Evolutionary conservation across 345 rosid species (phyloP).

Genomic region (Syzygium jambos): DNA sequence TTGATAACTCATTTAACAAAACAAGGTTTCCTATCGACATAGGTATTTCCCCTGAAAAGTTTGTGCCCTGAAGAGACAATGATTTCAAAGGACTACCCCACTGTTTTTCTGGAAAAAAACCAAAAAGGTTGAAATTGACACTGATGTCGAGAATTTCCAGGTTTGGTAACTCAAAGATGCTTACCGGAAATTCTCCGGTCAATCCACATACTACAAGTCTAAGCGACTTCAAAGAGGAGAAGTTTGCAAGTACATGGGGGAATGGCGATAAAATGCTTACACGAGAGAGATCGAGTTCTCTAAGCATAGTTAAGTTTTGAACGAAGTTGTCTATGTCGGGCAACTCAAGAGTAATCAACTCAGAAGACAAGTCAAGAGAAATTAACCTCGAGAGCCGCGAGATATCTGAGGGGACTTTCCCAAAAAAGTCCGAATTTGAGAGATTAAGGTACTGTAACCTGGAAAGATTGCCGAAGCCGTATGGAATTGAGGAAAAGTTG

Average conservation of each 20-base stretch:
- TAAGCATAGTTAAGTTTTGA: not conserved
- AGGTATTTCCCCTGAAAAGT: not conserved
- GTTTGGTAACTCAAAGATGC: not conserved
- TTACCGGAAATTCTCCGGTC: not conserved
- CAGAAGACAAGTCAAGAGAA: not conserved
- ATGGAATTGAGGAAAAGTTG: not conserved
- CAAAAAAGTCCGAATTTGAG: not conserved
- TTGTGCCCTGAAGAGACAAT: not conserved
- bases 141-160: not conserved
- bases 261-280: not conserved
- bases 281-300: not conserved
- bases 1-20: not conserved
- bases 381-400: not conserved
- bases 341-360: not conserved
- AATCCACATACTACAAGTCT: not conserved
- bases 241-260: not conserved
- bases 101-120: not conserved
- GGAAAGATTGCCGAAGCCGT: no score
- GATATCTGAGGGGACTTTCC: not conserved
- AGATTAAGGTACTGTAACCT: not conserved
- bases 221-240: not conserved
- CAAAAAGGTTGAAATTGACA: not conserved
- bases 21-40: not conserved
- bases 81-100: not conserved
- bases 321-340: not conserved